Conservation (phyloP, 1,284 basidiomycete species). For the Apiotrichum veenhuisii region DNA sequence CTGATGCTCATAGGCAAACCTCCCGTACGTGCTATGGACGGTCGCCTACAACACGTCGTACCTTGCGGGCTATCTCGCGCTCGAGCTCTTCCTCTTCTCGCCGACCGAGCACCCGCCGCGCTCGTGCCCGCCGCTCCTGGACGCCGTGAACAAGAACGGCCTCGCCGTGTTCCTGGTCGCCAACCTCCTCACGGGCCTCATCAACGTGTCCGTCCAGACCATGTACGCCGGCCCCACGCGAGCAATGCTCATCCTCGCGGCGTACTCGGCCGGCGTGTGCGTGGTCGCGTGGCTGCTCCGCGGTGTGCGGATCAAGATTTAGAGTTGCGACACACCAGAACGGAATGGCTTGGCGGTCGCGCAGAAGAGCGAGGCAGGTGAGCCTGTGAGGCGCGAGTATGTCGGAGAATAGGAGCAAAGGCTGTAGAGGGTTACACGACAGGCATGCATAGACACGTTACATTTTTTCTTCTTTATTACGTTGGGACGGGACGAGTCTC, state of each 20-base stretch:
- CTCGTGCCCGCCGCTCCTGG: slow-evolving; percentile 62
- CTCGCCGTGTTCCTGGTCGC: slow-evolving; percentile 77
- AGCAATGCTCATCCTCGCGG: slow-evolving; percentile 63
- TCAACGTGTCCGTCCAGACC: slow-evolving; percentile 76
- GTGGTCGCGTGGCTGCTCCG: slow-evolving; percentile 58
- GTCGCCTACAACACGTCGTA: slow-evolving; percentile 85
- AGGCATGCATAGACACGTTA: no score
- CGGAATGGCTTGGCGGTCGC: no score
- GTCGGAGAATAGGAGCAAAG: no score
- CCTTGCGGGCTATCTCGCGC: slow-evolving; percentile 70
- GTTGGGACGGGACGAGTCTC: no score
- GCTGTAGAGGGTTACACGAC: no score
- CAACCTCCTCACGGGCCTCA: slow-evolving; percentile 78
- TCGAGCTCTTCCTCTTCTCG: slow-evolving; percentile 61
- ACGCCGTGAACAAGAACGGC: slow-evolving; percentile 77
- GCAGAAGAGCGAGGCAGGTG: no score
- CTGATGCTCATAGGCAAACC: slow-evolving; percentile 67
- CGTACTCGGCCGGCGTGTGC: slow-evolving; percentile 63
- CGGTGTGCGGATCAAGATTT: slow-evolving; percentile 12
- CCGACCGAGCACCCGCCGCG: slow-evolving; percentile 2
- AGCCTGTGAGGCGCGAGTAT: no score
- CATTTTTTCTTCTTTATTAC: no score
- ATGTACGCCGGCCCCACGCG: slow-evolving; percentile 60
- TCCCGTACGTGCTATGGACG: slow-evolving; percentile 85
- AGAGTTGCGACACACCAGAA: background rate